A percentile compares a stretch with the other conserved stretches of the same genome.
These are phyloP conservation scores for Phtheirospermum japonicum DNA, from an alignment of 257 asterid species.

Conservation along the genomic window DNA sequence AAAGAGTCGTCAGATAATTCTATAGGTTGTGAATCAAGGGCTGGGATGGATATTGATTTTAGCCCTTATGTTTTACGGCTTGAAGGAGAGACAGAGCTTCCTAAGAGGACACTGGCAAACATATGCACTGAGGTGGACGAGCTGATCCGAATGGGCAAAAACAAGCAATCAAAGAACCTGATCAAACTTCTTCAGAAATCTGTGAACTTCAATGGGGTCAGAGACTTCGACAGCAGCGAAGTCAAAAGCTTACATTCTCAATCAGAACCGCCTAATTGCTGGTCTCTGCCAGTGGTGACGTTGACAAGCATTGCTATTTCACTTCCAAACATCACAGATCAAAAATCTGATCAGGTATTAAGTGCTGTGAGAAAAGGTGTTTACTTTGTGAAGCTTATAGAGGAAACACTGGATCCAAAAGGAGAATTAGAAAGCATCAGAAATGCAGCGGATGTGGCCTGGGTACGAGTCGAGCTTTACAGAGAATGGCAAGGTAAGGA, in stretches of 20 bases:
- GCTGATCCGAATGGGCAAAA: slow-evolving; percentile 19
- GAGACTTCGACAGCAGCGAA: no score
- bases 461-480: background rate
- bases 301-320: no score
- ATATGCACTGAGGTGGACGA: slow-evolving; percentile 21
- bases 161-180: slow-evolving; percentile 4
- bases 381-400: slow-evolving; percentile 18
- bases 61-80: slow-evolving; percentile 27
- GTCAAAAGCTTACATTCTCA: no score
- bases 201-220: no score
- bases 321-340: no score
- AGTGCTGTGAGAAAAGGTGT: background rate
- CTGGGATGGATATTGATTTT: background rate
- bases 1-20: background rate
- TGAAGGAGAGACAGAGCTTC: slow-evolving; percentile 31
- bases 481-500: slow-evolving; percentile 10
- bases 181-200: no score
- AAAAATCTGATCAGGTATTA: background rate
- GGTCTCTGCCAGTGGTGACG: no score
- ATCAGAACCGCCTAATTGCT: no score
- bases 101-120: slow-evolving; percentile 17
- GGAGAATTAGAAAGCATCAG: slow-evolving; percentile 8
- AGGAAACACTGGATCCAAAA: slow-evolving; percentile 2
- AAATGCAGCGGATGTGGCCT: no score
- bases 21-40: background rate